Base-by-base conservation (phyloP, 1,284 basidiomycete species). In the Grifola frondosa region DNA sequence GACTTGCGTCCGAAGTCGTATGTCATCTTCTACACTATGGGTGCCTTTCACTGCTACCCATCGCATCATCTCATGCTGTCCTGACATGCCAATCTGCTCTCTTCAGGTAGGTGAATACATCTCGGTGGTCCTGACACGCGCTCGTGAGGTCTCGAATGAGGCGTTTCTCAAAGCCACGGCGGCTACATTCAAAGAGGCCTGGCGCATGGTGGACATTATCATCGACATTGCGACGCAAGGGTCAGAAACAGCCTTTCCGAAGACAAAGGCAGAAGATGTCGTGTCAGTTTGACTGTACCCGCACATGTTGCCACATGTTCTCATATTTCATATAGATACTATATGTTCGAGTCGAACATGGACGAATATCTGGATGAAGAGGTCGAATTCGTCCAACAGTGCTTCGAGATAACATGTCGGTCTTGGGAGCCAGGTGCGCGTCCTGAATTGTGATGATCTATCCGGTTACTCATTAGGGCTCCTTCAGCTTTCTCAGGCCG, bases 291-390 rank as follows among this genome's bases (percentile, higher is more conserved):
- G 20, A 36, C 32, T 24, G 41, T 48, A 15, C 28, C 29, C 35
- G 46, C 31, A 25, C 25, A 16, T 38, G 15, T 16, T 44, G 30
- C 35, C 36, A 8, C 17, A 17, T 22, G 5, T 16, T 20, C 13
- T 35, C n/a, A 25, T 11, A 20, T 20, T 15, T 28, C 12, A 35
- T 17, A 12, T 58, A 93, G 90, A 9, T 95, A 90, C 62, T 76
- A 76, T 30, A 95, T 97, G 90, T 99, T 97, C 60, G 94, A 97
- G 63, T 70, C 77, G 3, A 89, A 96, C 62, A 93, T 98, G 87
- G 93, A 95, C 60, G 95, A 97, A 57, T 99, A 99, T 59, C 81
- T 99, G 3, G 86, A 92, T 47, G 92, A 97, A 59, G 97, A 99
- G 64, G 77, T 88, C 6, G 92, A 96, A 44, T 82, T 80, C 58